Conservation (phyloP, 1,139 yeast species). For the Geotrichum australiense region DNA sequence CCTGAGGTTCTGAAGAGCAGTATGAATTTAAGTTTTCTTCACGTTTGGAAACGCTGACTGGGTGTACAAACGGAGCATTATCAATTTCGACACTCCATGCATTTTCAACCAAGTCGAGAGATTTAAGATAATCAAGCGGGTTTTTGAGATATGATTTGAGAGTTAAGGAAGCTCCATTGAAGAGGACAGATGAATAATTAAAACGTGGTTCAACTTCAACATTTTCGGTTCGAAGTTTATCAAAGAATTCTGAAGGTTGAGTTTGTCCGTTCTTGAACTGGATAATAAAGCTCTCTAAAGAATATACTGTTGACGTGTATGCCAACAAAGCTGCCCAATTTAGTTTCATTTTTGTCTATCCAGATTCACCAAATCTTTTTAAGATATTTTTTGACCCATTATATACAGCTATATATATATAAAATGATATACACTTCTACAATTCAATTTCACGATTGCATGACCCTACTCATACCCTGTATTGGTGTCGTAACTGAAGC, state of each 20-base stretch:
- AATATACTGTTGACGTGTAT: too few species aligned
- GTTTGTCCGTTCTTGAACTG: too few species aligned
- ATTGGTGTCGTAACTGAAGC: too few species aligned
- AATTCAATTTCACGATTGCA: too few species aligned
- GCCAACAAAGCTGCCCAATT: too few species aligned
- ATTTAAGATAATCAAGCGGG: slow-evolving; percentile 3
- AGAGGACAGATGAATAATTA: slow-evolving; percentile 8
- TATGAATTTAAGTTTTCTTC: slow-evolving; percentile 10
- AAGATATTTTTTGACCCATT: too few species aligned
- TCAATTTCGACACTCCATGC: neutral
- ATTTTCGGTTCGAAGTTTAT: slow-evolving; percentile 2
- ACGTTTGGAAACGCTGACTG: neutral
- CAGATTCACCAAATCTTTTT: too few species aligned
- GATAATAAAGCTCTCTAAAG: too few species aligned
- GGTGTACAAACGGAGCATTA: neutral
- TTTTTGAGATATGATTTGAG: neutral
- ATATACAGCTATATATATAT: too few species aligned
- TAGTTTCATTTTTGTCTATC: too few species aligned
- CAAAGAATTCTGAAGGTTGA: slow-evolving; percentile 2
- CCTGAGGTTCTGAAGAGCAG: neutral
- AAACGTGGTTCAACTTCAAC: neutral
- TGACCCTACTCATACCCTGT: too few species aligned
- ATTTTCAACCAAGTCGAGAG: slow-evolving; percentile 6
- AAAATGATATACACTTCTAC: too few species aligned
- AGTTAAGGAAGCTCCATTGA: slow-evolving; percentile 14